Percentiles rank a stretch among this genome's conserved stretches.
phyloP scores from a whole-genome alignment of 2,329 filamentous ascomycete species.

The Aspergillus brunneoviolaceus region DNA sequence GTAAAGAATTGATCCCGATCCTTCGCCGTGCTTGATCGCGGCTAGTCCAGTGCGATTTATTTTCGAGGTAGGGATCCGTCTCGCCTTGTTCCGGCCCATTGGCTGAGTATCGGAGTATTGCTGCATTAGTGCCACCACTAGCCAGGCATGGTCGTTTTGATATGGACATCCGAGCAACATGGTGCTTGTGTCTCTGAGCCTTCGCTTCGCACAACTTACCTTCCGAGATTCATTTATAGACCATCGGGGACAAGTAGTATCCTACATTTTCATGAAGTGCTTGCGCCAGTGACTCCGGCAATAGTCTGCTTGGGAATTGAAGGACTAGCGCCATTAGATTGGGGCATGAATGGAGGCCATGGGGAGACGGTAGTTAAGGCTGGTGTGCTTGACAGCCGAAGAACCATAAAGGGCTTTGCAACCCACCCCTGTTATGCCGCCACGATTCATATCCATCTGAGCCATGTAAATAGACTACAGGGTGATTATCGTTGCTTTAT shows the following conservation, averaged over 20 bases:
- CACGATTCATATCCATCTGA: no score
- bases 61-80: not conserved
- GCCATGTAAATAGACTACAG: no score
- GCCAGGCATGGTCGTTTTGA: constrained; percentile 4
- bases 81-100: constrained; percentile 4
- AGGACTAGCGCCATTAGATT: no score
- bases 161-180: not conserved
- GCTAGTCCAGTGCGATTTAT: constrained; percentile 8
- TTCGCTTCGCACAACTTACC: constrained; percentile 13
- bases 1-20: not conserved
- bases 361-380: no score
- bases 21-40: constrained; percentile 12
- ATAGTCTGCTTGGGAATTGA: no score
- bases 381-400: no score
- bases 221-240: not conserved
- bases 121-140: constrained; percentile 5
- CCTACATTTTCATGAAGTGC: not conserved
- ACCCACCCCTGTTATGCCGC: no score
- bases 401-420: no score
- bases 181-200: not conserved
- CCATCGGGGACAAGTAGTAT: no score
- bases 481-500: no score
- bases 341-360: no score
- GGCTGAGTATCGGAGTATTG: constrained; percentile 2
- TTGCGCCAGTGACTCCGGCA: not conserved